These are phyloP conservation scores for Cavenderia fasciculata DNA, from an alignment of 78 protist genomes.

Conservation along the genomic window DNA sequence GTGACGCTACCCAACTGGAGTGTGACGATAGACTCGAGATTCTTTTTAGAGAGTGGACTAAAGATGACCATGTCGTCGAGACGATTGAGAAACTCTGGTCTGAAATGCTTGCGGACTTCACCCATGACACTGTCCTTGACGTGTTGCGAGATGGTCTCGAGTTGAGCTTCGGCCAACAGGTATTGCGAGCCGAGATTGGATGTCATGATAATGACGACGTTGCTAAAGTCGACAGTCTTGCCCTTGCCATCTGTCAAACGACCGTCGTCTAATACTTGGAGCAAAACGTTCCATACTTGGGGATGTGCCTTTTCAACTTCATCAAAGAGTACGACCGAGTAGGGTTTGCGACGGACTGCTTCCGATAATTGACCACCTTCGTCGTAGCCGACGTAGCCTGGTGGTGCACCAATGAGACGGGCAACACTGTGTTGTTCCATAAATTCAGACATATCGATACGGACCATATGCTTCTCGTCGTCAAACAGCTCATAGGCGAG, in stretches of 20 bases:
- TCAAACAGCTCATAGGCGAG: constrained; percentile 95
- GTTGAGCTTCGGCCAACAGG: constrained; percentile 33
- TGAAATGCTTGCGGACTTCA: constrained; percentile 84
- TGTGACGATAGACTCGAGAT: constrained; percentile 71
- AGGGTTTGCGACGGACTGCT: constrained; percentile 97
- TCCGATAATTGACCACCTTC: constrained; percentile 99
- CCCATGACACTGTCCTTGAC: constrained; percentile 83
- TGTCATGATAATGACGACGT: constrained; percentile 95
- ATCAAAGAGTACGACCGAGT: constrained; percentile 98
- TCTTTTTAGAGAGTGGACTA: constrained; percentile 74
- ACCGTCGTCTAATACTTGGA: constrained; percentile 99
- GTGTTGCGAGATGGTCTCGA: constrained; percentile 40
- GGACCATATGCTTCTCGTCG: constrained; percentile 92
- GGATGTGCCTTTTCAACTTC: constrained; percentile 96
- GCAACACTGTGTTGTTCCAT: constrained; percentile 96
- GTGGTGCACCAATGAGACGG: constrained; percentile 98
- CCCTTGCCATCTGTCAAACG: constrained; percentile 98
- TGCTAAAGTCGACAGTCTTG: constrained; percentile 94
- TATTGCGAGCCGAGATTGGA: constrained; percentile 93
- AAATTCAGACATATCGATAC: constrained; percentile 99
- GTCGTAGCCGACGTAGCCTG: constrained; percentile 99
- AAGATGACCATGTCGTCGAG: constrained; percentile 96
- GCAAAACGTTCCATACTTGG: constrained; percentile 92
- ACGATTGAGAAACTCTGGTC: constrained; percentile 99
- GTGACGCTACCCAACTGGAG: constrained; percentile 76